Base-by-base conservation (phyloP, 2,329 filamentous ascomycete genomes). In the Botrytis galanthina region DNA sequence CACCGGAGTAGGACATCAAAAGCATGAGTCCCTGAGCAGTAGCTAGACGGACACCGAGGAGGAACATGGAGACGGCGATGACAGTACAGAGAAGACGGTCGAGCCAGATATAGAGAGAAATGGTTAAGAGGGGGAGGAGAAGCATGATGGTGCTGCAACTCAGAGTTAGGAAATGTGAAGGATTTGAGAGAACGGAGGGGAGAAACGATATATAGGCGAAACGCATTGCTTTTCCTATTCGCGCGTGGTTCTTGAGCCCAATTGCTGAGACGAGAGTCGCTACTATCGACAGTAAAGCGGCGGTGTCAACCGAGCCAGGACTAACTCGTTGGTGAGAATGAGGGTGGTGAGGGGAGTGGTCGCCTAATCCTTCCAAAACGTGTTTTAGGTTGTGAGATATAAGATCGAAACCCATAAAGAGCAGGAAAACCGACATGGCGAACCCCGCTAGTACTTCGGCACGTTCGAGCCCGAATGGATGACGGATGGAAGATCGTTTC, bases 361-460 rank as follows among this genome's bases (percentile, higher is more conserved):
- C 87, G 22, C 91, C 90, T 32, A 89, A 80, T 22, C 83, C 82
- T 82, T 98, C 95, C 18, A 99, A 88, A n/a, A 94, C 88, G 82
- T 99, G 95, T 81, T 97, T 96, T 26, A 97, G 86, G 74, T 94
- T 95, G 82, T 99, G 96, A 59, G 93, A 97, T 75, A 99, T 92
- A 67, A 99, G 89, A 79, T 99, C 96, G 79, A 98, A 92, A 32
- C 95, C 95, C 86, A 97, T 97, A 83, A 99, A 99, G n/a, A 97
- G 89, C 20, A 99, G 88, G 75, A 98, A 94, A 57, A 99, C 92
- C 70, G 94, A 97, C 90, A 98, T 94, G 75, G 95, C 96, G 77
- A 99, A 97, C 29, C 96, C 96, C 51, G 95, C 94, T 26, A 99
- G 88, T 8, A 99, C 95, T 82, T 99, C 96, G 74, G 93, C 93